phyloP scores from a whole-genome alignment of 225 moss, liverwort and hornwort genomes.

The Lunularia cruciata region DNA sequence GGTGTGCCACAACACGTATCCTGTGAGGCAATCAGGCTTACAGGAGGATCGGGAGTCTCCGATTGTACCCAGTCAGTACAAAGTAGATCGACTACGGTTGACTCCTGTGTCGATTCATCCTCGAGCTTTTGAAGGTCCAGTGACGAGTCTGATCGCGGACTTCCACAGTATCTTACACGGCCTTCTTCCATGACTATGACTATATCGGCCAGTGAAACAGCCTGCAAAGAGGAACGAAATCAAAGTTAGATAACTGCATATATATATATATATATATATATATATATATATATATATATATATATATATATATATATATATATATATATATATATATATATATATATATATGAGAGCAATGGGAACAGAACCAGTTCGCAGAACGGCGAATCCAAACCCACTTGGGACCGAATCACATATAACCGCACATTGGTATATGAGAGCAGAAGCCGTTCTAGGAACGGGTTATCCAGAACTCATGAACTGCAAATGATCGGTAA shows the following conservation, averaged over 20 bases:
- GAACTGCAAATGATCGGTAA: no score
- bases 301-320: no score
- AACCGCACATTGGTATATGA: no score
- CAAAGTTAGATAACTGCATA: neutral
- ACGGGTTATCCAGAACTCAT: no score
- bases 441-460: no score
- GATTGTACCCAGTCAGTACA: slow-evolving; percentile 14
- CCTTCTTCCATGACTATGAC: slow-evolving; percentile 77
- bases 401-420: no score
- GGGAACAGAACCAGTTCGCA: no score
- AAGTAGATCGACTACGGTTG: slow-evolving; percentile 18
- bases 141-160: slow-evolving; percentile 29
- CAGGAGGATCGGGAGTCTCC: slow-evolving; percentile 15
- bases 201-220: slow-evolving; percentile 67
- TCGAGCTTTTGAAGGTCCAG: slow-evolving; percentile 16
- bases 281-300: no score
- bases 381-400: no score
- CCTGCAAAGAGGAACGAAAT: slow-evolving; percentile 42
- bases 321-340: no score
- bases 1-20: slow-evolving; percentile 6
- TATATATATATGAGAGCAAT: no score
- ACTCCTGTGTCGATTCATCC: slow-evolving; percentile 17
- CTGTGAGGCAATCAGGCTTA: slow-evolving; percentile 5
- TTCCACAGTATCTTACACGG: slow-evolving; percentile 56
- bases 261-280: no score